Evolutionary conservation across 495 filamentous ascomycete species (phyloP).

Genomic region (Hapsidospora chrysogenum): DNA sequence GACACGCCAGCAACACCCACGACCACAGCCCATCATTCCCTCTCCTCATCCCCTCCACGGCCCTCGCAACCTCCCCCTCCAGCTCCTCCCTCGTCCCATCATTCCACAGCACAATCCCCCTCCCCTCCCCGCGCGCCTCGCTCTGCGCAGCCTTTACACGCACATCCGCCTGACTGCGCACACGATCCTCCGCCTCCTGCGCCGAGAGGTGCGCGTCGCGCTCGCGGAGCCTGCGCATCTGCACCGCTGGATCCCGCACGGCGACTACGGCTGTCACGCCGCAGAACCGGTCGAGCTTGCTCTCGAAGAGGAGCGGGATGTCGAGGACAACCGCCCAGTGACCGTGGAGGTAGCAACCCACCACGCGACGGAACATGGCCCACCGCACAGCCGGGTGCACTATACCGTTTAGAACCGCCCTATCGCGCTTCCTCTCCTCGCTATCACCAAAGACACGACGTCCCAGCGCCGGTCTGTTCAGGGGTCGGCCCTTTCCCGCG

Average conservation of each 20-base stretch:
- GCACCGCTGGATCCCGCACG: constrained; percentile 52
- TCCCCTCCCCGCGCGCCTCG: constrained; percentile 38
- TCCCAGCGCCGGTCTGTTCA: constrained; percentile 78
- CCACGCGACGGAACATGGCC: constrained; percentile 54
- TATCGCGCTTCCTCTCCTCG: constrained; percentile 43
- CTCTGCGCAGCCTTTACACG: constrained; percentile 61
- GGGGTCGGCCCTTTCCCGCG: constrained; percentile 39
- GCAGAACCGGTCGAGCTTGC: constrained; percentile 60
- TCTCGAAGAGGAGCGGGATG: constrained; percentile 82
- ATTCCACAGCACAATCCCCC: constrained; percentile 75
- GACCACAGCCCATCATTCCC: constrained; percentile 68
- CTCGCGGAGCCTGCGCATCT: constrained; percentile 58
- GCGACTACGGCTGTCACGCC: constrained; percentile 74
- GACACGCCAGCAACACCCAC: constrained; percentile 51
- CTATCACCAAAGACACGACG: constrained; percentile 66
- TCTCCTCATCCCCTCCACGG: constrained; percentile 41
- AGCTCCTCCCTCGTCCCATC: constrained; percentile 56
- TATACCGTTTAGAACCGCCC: constrained; percentile 68
- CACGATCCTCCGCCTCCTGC: constrained; percentile 69
- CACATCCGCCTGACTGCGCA: constrained; percentile 71
- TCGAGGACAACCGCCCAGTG: constrained; percentile 84
- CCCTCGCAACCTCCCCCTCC: constrained; percentile 40
- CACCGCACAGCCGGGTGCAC: constrained; percentile 73
- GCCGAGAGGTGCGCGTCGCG: constrained; percentile 54
- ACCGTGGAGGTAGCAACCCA: constrained; percentile 49